Evolutionary conservation across 495 filamentous ascomycete species (phyloP).

Genomic region (Podospora anserina): DNA sequence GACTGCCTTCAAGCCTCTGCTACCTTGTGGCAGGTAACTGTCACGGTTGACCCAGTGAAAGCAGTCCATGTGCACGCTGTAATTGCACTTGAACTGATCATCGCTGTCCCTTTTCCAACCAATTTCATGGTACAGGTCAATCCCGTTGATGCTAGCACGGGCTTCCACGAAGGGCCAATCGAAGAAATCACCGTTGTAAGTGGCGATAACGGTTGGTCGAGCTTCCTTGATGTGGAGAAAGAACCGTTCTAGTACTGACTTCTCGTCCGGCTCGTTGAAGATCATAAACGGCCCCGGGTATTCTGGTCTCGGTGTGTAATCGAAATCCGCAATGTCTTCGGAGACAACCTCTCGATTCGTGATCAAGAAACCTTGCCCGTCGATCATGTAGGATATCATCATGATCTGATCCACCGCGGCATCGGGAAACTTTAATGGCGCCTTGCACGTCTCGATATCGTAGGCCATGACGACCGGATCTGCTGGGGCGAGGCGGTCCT

Average conservation of each 20-base stretch:
- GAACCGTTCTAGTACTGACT: slow-evolving; percentile 81
- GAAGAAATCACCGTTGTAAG: slow-evolving; percentile 99
- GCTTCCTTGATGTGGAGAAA: slow-evolving; percentile 95
- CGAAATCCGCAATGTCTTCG: slow-evolving; percentile 95
- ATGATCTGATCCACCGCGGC: slow-evolving; percentile 94
- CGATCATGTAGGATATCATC: slow-evolving; percentile 99
- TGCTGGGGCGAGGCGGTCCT: slow-evolving; percentile 82
- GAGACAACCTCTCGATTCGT: slow-evolving; percentile 98
- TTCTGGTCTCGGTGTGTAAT: slow-evolving; percentile 96
- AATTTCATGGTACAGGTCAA: slow-evolving; percentile 99
- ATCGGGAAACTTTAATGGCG: slow-evolving; percentile 97
- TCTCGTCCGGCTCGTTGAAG: slow-evolving; percentile 97
- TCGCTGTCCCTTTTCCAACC: slow-evolving; percentile 93
- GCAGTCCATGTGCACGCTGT: slow-evolving; percentile 98
- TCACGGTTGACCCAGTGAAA: slow-evolving; percentile 99
- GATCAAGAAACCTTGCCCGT: slow-evolving; percentile 96
- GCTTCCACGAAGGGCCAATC: slow-evolving; percentile 99
- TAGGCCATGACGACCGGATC: slow-evolving; percentile 96
- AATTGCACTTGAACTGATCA: slow-evolving; percentile 90
- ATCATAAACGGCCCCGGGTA: slow-evolving; percentile 93
- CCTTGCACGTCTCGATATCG: slow-evolving; percentile 97
- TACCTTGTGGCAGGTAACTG: slow-evolving; percentile 95
- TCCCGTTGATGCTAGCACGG: slow-evolving; percentile 85
- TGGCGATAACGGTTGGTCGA: slow-evolving; percentile 91
- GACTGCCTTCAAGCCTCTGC: slow-evolving; percentile 94